A percentile compares a stretch with the other conserved stretches of the same genome.
These are phyloP conservation scores for Cinnamomum chago DNA, from an alignment of 164 flowering plant genomes.

Conservation along the genomic window DNA sequence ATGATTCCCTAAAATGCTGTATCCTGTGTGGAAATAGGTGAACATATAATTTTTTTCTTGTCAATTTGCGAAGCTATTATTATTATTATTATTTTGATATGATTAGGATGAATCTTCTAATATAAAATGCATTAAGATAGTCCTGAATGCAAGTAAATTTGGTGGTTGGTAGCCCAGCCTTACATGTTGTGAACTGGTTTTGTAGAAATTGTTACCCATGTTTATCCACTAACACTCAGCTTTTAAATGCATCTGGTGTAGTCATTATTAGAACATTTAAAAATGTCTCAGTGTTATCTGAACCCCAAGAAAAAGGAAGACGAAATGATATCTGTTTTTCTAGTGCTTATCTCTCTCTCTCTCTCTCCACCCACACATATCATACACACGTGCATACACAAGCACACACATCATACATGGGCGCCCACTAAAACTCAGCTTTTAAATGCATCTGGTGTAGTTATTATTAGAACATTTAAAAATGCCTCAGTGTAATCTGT, in stretches of 20 bases:
- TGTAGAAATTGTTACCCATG: not conserved
- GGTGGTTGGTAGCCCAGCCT: not conserved
- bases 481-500: too few relatives aligned
- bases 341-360: too few relatives aligned
- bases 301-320: too few relatives aligned
- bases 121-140: too few relatives aligned
- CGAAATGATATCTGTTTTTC: too few relatives aligned
- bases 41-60: not conserved
- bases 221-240: not conserved
- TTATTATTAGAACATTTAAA: too few relatives aligned
- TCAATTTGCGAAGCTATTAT: not conserved
- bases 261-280: too few relatives aligned
- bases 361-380: too few relatives aligned
- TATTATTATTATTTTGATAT: not conserved
- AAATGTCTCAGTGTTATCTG: too few relatives aligned
- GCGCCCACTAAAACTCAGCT: not conserved
- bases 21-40: not conserved
- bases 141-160: not conserved
- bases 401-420: too few relatives aligned
- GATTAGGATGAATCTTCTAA: not conserved
- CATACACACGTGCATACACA: too few relatives aligned
- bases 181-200: not conserved
- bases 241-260: not conserved
- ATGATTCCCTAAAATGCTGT: not conserved
- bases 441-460: not conserved